phyloP scores from a whole-genome alignment of 2,329 filamentous ascomycete genomes.

The Alternaria sp. region DNA sequence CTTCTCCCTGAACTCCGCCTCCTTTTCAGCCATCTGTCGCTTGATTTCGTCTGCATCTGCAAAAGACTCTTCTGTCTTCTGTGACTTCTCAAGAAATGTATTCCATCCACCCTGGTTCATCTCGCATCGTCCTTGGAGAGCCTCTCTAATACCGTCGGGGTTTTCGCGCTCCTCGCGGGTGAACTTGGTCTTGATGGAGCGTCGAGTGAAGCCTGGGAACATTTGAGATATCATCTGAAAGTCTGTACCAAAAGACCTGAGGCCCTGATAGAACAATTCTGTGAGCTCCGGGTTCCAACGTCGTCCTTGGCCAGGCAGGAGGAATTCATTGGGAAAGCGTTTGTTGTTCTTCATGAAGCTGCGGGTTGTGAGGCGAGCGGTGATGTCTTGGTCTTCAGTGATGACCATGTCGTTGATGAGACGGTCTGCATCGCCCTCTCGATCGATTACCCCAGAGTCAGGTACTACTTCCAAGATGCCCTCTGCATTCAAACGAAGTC shows the following conservation, averaged over 20 bases:
- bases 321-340: constrained; percentile 57
- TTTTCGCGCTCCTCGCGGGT: constrained; percentile 77
- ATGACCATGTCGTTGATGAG: constrained; percentile 65
- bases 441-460: constrained; percentile 71
- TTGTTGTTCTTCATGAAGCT: constrained; percentile 71
- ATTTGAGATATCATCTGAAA: constrained; percentile 81
- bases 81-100: constrained; percentile 47
- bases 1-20: constrained; percentile 40
- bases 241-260: constrained; percentile 81
- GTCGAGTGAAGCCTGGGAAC: constrained; percentile 75
- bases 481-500: constrained; percentile 66
- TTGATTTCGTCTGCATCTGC: constrained; percentile 49
- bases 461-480: constrained; percentile 77
- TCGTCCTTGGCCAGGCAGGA: constrained; percentile 56
- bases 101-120: constrained; percentile 50
- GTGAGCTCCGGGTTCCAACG: constrained; percentile 75
- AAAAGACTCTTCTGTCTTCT: constrained; percentile 50
- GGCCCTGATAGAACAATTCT: constrained; percentile 76
- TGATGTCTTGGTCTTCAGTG: constrained; percentile 81
- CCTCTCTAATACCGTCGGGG: constrained; percentile 69
- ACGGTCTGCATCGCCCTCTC: constrained; percentile 68
- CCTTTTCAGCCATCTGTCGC: constrained; percentile 37
- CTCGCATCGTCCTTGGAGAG: constrained; percentile 60
- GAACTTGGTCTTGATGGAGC: constrained; percentile 83
- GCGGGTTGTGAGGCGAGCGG: constrained; percentile 71